Evolutionary conservation across 2,329 filamentous ascomycete genomes (phyloP), one percentile per base, ranked within the genome.

Genomic region (Corinectria fuckeliana): DNA sequence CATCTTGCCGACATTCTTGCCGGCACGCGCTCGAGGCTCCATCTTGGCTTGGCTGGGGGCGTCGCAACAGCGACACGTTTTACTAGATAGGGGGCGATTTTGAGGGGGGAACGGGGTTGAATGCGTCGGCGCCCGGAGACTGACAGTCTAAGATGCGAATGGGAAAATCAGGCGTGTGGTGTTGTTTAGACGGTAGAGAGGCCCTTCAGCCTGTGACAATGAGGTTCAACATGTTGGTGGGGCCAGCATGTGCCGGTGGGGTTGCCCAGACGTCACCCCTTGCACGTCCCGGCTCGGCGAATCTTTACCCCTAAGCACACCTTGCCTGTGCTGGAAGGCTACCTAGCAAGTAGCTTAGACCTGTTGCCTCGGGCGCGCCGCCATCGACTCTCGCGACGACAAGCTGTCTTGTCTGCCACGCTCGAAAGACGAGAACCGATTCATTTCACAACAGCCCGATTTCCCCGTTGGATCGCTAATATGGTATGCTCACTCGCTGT

Each of bases 1-100:
- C 83, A 93, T 90, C 76, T 92, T 91, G 64, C 89, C 89, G 76
- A 92, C 89, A 80, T 93, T 91, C 72, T 91, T 90, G 73, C 89
- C 89, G 71, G 89, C 88, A 70, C 91, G 86, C 60, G 90, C 91
- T 72, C 91, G 84, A 64, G 90, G 90, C 79, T 93, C 91, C 81
- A 92, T 91, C 74, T 79, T 85, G 65, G 61, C 50, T 48, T 51
- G 47, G 50, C 39, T 45, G 50, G 21, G n/a, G 51, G 59, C 42
- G 60, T 47, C 55, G 47, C 50, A 50, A 44, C 18, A 48, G 30
- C 45, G 42, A 25, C 44, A 55, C 36, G 41, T 39, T 41, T 28
- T 49, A 10, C 28, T n/a, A 9, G 25, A n/a, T 30, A 28, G 18
- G 3, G 16, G n/a, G 25, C 5, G 11, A 44, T 8, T 14, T 21